Conservation (phyloP, 2,329 filamentous ascomycete species). For the Colletotrichum tanaceti region DNA sequence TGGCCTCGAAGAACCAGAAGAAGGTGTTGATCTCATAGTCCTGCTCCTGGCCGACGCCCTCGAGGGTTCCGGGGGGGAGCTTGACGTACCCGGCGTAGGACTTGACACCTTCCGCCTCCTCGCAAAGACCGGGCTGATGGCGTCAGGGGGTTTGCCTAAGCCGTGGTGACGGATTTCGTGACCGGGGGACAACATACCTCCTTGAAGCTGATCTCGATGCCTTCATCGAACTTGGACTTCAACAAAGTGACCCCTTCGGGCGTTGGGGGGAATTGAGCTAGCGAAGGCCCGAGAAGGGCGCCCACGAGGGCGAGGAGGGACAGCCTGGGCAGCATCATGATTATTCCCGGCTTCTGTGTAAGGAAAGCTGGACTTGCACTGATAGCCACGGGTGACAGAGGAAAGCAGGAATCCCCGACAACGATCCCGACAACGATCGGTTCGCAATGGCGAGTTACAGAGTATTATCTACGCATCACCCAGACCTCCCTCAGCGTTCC, state of each 20-base stretch:
- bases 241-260: conserved; percentile 56
- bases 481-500: neutral
- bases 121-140: conserved; percentile 64
- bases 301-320: conserved; percentile 6
- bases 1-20: conserved; percentile 50
- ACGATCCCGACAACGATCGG: no score
- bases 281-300: conserved; percentile 46
- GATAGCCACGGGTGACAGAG: no score
- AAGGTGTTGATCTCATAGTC: conserved; percentile 60
- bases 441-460: neutral
- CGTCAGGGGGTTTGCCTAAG: conserved; percentile 5
- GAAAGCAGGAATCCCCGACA: no score
- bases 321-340: conserved; percentile 7
- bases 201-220: conserved; percentile 71
- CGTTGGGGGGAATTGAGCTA: conserved; percentile 44
- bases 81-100: conserved; percentile 71
- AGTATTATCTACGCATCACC: neutral
- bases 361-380: no score
- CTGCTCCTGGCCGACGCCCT: conserved; percentile 53
- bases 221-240: conserved; percentile 66
- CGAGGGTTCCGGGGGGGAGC: conserved; percentile 54
- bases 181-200: conserved; percentile 50
- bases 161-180: neutral
- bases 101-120: conserved; percentile 67
- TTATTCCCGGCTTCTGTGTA: neutral